These are phyloP conservation scores for Drechslerella coelobrocha DNA, from an alignment of 2,329 filamentous ascomycete genomes.

Conservation along the genomic window DNA sequence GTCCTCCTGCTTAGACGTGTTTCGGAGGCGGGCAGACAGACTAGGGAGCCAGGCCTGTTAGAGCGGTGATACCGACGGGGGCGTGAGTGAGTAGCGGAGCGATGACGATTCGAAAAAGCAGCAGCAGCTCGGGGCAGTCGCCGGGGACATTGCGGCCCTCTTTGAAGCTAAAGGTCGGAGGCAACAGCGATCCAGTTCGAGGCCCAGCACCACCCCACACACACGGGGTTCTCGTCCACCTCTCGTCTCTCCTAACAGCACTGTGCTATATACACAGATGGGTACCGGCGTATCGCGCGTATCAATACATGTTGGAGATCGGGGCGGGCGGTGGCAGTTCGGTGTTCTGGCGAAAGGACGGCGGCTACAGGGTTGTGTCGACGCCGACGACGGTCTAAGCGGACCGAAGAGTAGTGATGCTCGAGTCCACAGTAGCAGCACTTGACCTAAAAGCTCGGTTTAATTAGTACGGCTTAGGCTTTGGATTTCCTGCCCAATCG, in stretches of 20 bases:
- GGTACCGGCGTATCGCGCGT: conserved; percentile 37
- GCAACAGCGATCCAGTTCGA: neutral
- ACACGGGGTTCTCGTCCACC: neutral
- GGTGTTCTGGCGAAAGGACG: too few relatives aligned
- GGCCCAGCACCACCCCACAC: neutral
- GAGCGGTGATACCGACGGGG: conserved; percentile 33
- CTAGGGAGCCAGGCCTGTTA: conserved; percentile 1
- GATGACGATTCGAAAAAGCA: conserved; percentile 21
- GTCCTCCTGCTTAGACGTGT: neutral
- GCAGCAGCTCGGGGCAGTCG: conserved; percentile 27
- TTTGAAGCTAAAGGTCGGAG: neutral
- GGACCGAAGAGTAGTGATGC: neutral
- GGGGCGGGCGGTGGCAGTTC: neutral
- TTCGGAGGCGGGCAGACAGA: neutral
- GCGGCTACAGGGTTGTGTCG: neutral
- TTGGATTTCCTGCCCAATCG: too few relatives aligned
- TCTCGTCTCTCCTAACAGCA: neutral
- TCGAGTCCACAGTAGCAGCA: too few relatives aligned
- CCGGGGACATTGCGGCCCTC: conserved; percentile 35
- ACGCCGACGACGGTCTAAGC: neutral
- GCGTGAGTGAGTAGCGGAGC: conserved; percentile 10
- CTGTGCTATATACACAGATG: neutral
- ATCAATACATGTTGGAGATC: conserved; percentile 28
- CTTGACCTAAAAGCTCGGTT: too few relatives aligned
- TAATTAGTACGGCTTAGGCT: too few relatives aligned